Conservation (phyloP, 148 eudicot species). For the Euryodendron excelsum region DNA sequence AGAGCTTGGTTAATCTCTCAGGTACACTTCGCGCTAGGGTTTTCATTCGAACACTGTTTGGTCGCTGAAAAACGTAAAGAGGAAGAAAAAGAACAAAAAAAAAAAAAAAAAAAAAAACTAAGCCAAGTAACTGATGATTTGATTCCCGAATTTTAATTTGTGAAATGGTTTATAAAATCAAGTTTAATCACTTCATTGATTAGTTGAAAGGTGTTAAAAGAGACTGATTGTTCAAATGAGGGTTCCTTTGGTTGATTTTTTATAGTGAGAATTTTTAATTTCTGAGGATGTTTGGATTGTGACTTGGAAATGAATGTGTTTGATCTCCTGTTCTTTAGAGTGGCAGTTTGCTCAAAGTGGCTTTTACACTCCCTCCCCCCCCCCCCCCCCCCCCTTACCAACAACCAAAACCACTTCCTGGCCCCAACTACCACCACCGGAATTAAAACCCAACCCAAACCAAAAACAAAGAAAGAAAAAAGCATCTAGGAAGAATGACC, state of each 20-base stretch:
- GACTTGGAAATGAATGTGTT: no score
- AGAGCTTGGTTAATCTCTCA: conserved; percentile 78
- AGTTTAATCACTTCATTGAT: neutral
- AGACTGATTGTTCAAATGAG: neutral
- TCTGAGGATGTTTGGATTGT: no score
- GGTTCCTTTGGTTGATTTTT: neutral
- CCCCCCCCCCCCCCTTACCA: no score
- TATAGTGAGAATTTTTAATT: neutral
- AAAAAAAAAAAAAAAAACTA: neutral
- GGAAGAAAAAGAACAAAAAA: neutral
- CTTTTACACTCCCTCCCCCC: no score
- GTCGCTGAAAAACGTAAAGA: neutral
- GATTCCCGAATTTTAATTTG: neutral
- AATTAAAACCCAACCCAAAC: neutral
- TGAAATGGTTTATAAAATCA: neutral
- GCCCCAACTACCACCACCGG: no score
- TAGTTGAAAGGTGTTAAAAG: neutral
- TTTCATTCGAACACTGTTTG: neutral
- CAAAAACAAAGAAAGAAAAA: no score
- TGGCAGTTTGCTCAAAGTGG: no score
- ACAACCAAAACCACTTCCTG: no score
- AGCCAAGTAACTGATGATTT: neutral
- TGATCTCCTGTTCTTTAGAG: no score
- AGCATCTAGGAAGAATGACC: neutral
- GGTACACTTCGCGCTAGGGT: conserved; percentile 27